Conservation (phyloP, 2,329 filamentous ascomycete genomes). For the Balansia obtecta region DNA sequence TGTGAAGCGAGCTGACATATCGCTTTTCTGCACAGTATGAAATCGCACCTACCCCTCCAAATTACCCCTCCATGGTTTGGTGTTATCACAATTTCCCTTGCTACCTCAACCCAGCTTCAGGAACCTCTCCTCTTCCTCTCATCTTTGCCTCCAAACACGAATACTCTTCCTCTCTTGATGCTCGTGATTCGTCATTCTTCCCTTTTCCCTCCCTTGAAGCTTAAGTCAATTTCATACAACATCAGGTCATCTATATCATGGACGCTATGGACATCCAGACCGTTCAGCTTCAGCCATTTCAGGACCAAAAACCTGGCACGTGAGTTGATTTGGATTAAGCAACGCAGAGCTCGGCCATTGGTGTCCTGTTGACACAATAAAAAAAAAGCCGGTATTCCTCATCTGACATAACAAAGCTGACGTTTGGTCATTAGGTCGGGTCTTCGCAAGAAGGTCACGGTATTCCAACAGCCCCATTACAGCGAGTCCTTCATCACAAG, state of each 20-base stretch:
- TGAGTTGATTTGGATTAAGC: slow-evolving; percentile 41
- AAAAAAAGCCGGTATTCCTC: not conserved
- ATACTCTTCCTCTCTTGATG: not conserved
- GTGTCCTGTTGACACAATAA: not conserved
- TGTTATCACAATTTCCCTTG: not conserved
- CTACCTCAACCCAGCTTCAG: slow-evolving; percentile 13
- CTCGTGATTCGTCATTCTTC: not conserved
- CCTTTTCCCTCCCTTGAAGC: not conserved
- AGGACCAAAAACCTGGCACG: slow-evolving; percentile 98
- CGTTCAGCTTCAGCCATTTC: slow-evolving; percentile 72
- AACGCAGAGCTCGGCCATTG: not conserved
- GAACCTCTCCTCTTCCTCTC: slow-evolving; percentile 13
- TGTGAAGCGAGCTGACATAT: not conserved
- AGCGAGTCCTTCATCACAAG: slow-evolving; percentile 90
- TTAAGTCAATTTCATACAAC: not conserved
- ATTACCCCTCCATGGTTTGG: not conserved
- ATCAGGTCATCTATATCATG: not conserved
- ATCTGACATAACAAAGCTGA: not conserved
- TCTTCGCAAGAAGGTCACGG: slow-evolving; percentile 96
- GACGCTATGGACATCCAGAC: slow-evolving; percentile 57
- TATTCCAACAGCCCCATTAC: slow-evolving; percentile 93
- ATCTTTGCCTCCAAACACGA: slow-evolving; percentile 1
- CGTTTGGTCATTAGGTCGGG: slow-evolving; percentile 56
- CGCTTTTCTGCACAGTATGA: slow-evolving; percentile 11
- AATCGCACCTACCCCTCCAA: not conserved